Evolutionary conservation across 2,329 filamentous ascomycete species (phyloP).

Genomic region (Sodiomyces alkalinus): DNA sequence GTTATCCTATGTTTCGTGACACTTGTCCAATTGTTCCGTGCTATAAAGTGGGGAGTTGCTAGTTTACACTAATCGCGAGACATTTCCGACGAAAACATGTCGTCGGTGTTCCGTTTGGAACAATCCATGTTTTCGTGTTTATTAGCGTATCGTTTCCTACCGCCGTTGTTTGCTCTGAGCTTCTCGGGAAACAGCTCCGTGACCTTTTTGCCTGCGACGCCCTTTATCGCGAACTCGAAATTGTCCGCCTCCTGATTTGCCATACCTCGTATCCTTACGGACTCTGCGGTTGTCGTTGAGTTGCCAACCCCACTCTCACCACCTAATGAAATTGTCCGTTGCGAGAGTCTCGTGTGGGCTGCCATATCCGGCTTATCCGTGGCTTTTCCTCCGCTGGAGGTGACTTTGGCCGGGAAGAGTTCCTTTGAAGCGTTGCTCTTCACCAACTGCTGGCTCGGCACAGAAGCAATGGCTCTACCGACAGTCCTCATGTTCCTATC

Average conservation of each 20-base stretch:
- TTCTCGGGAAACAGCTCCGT: slow-evolving; percentile 58
- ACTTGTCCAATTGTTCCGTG: too few species aligned
- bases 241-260: slow-evolving; percentile 29
- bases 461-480: slow-evolving; percentile 16
- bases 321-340: slow-evolving; percentile 10
- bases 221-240: slow-evolving; percentile 51
- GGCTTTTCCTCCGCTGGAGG: slow-evolving; percentile 17
- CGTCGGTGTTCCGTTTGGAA: too few species aligned
- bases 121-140: too few species aligned
- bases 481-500: too few species aligned
- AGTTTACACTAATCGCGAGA: too few species aligned
- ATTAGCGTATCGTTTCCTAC: slow-evolving; percentile 55
- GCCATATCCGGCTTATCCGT: slow-evolving; percentile 14
- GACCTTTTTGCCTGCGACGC: slow-evolving; percentile 32
- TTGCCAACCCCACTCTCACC: neutral
- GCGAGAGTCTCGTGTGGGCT: too few species aligned
- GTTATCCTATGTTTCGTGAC: too few species aligned
- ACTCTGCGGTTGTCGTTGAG: neutral
- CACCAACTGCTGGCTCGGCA: slow-evolving; percentile 18
- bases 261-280: slow-evolving; percentile 45
- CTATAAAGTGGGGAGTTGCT: too few species aligned
- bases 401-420: slow-evolving; percentile 21
- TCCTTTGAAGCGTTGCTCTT: slow-evolving; percentile 18
- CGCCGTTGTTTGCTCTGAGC: slow-evolving; percentile 42
- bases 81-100: too few species aligned